Conservation (phyloP, 2,329 filamentous ascomycete genomes). For the Calonectria hongkongensis region DNA sequence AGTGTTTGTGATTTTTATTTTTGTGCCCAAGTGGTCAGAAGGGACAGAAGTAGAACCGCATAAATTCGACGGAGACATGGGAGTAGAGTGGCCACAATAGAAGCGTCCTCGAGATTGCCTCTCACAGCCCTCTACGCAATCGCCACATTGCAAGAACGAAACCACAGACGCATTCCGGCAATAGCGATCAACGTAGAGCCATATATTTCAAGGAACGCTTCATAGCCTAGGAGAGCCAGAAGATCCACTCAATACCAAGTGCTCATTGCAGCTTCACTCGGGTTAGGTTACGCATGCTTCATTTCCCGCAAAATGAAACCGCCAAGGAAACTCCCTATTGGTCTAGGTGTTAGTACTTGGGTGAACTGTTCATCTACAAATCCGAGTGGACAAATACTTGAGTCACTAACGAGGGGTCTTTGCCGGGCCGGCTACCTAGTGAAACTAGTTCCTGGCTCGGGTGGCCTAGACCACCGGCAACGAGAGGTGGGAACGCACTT, state of each 20-base stretch:
- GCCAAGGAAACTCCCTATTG: conserved; percentile 22
- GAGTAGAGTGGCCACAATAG: conserved; percentile 29
- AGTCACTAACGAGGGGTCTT: too few species aligned
- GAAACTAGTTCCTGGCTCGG: too few species aligned
- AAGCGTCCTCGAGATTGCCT: conserved; percentile 25
- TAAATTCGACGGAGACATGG: conserved; percentile 23
- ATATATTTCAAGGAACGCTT: conserved; percentile 27
- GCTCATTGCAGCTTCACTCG: not conserved
- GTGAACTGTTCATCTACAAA: too few species aligned
- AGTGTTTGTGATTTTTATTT: not conserved
- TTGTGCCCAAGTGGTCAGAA: too few species aligned
- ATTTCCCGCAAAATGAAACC: conserved; percentile 34
- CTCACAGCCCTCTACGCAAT: conserved; percentile 16
- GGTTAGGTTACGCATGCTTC: conserved; percentile 32
- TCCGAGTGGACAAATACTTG: too few species aligned
- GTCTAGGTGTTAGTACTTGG: not conserved
- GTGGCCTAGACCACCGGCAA: not conserved
- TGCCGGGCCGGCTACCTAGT: too few species aligned
- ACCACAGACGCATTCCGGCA: not conserved
- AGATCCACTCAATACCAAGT: conserved; percentile 22
- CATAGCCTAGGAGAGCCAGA: conserved; percentile 15
- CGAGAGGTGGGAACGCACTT: not conserved
- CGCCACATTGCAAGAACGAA: conserved; percentile 22
- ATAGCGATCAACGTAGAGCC: conserved; percentile 22
- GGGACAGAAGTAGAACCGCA: not conserved